Evolutionary conservation across 768 basidiomycete genomes (phyloP).

Genomic region (Imleria badia): DNA sequence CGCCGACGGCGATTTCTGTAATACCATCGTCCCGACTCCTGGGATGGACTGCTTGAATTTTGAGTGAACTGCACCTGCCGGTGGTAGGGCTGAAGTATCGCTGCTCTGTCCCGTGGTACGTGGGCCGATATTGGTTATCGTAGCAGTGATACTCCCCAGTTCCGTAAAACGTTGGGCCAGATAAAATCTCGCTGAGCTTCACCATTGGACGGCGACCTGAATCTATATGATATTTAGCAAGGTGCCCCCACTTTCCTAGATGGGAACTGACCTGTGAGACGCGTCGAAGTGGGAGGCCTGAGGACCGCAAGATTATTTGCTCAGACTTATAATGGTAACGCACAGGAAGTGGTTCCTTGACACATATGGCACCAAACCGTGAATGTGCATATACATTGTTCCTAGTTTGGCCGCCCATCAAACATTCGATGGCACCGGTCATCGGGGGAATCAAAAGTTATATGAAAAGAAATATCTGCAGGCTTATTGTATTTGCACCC

Average conservation of each 20-base stretch:
- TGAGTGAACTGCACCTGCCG: conserved; percentile 24
- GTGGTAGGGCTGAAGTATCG: conserved; percentile 25
- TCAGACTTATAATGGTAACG: conserved; percentile 2
- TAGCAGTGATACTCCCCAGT: conserved; percentile 1
- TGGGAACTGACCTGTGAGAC: conserved; percentile 4
- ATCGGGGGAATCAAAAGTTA: too few species aligned
- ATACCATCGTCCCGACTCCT: neutral
- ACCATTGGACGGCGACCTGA: neutral
- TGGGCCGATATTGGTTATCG: conserved; percentile 19
- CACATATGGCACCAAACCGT: too few species aligned
- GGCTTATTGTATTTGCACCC: too few species aligned
- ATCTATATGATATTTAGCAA: neutral
- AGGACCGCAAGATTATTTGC: too few species aligned
- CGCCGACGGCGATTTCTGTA: neutral
- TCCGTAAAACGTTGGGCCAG: neutral
- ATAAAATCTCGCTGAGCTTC: neutral
- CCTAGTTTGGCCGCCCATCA: too few species aligned
- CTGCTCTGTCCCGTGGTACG: conserved; percentile 11
- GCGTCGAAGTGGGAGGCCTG: neutral
- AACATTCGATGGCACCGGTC: too few species aligned
- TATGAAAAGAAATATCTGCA: too few species aligned
- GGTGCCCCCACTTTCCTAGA: neutral
- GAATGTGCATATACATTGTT: too few species aligned
- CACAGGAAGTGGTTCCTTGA: too few species aligned
- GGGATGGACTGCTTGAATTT: conserved; percentile 25